Conservation (phyloP, 495 filamentous ascomycete species). For the Polyplosphaeria fusca region DNA sequence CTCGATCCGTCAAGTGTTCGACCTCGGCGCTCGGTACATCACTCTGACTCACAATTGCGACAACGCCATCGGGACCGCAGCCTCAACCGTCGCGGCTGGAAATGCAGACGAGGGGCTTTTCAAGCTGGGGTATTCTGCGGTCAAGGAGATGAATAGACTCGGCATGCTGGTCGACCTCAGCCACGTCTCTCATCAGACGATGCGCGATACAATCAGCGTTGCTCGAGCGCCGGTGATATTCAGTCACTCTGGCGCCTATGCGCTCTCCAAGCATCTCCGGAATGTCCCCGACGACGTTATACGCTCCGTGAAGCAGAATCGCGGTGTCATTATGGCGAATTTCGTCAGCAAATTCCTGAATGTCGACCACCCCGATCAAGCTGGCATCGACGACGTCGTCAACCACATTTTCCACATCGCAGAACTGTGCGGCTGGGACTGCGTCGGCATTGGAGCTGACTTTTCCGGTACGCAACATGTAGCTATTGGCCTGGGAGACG, state of each 20-base stretch:
- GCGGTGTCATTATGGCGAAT: slow-evolving; percentile 8
- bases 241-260: slow-evolving; percentile 6
- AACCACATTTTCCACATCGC: slow-evolving; percentile 18
- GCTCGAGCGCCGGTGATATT: slow-evolving; percentile 6
- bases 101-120: slow-evolving; percentile 2
- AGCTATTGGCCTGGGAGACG: slow-evolving; percentile 7
- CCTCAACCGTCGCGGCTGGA: not conserved
- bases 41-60: slow-evolving; percentile 7
- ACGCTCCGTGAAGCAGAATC: slow-evolving; percentile 4
- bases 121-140: not conserved
- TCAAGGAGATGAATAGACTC: slow-evolving; percentile 16
- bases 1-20: not conserved
- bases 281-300: slow-evolving; percentile 14
- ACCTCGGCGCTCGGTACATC: not conserved
- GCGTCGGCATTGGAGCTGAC: slow-evolving; percentile 11
- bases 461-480: not conserved
- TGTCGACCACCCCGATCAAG: not conserved
- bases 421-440: slow-evolving; percentile 6
- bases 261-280: not conserved
- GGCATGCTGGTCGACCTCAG: slow-evolving; percentile 15
- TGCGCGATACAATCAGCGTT: slow-evolving; percentile 1
- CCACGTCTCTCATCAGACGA: slow-evolving; percentile 7
- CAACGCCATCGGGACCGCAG: slow-evolving; percentile 4
- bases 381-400: not conserved
- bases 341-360: slow-evolving; percentile 1